These are phyloP conservation scores for Chlorella sp. DNA, from an alignment of 139 green algal genomes.

Conservation along the genomic window DNA sequence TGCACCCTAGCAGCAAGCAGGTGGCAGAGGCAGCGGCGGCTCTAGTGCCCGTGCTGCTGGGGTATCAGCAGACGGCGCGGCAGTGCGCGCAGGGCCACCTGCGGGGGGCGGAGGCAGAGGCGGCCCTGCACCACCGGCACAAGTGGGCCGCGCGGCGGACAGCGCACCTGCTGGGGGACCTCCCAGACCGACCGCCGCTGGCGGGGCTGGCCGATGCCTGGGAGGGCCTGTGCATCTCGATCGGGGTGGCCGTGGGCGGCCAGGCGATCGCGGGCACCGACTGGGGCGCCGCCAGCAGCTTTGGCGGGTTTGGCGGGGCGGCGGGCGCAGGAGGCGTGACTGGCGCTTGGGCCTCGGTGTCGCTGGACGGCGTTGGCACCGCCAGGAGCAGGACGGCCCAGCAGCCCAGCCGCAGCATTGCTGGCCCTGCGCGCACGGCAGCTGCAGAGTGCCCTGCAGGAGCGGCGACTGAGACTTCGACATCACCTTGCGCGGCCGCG, in stretches of 20 bases:
- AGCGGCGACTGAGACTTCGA: no score
- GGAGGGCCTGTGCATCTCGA: conserved; percentile 25
- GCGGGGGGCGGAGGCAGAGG: neutral
- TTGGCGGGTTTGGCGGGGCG: neutral
- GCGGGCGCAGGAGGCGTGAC: neutral
- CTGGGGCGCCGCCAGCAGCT: neutral
- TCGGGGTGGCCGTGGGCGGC: conserved; percentile 35
- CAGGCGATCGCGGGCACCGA: neutral
- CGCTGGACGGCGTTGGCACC: neutral
- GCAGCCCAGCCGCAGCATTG: neutral
- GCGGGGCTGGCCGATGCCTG: conserved; percentile 18
- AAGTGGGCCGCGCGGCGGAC: conserved; percentile 50
- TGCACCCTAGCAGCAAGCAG: conserved; percentile 21
- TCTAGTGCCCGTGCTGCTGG: conserved; percentile 22
- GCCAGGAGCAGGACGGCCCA: neutral
- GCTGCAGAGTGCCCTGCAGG: neutral
- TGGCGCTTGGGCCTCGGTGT: conserved; percentile 5
- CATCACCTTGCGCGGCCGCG: no score
- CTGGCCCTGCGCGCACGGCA: neutral
- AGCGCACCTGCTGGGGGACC: conserved; percentile 30
- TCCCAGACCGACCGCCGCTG: conserved; percentile 53
- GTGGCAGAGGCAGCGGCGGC: conserved; percentile 12
- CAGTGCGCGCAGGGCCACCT: neutral
- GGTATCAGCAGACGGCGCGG: conserved; percentile 29
- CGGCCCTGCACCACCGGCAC: conserved; percentile 31